Evolutionary conservation across 495 filamentous ascomycete species (phyloP).

Genomic region (Sordaria brevicollis): DNA sequence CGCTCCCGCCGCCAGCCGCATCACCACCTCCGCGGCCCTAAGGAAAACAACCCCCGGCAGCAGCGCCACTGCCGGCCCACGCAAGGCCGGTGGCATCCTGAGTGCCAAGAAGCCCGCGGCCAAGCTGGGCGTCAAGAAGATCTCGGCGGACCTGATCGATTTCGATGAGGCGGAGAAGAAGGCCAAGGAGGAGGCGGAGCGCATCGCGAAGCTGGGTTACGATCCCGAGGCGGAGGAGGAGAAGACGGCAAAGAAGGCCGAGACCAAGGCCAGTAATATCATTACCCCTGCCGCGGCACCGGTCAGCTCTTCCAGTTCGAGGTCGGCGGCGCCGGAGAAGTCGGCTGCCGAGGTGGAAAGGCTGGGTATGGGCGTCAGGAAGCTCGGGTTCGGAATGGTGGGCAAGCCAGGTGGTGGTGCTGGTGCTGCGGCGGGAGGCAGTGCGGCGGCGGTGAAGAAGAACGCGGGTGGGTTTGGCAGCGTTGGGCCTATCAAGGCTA

Average conservation of each 20-base stretch:
- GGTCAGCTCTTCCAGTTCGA: slow-evolving; percentile 54
- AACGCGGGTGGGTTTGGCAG: slow-evolving; percentile 81
- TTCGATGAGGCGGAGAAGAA: slow-evolving; percentile 96
- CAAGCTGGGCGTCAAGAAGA: slow-evolving; percentile 91
- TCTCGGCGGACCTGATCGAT: slow-evolving; percentile 65
- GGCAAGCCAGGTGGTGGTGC: slow-evolving; percentile 38
- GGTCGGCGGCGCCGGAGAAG: slow-evolving; percentile 46
- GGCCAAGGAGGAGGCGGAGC: slow-evolving; percentile 93
- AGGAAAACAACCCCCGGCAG: slow-evolving; percentile 54
- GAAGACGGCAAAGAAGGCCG: slow-evolving; percentile 28
- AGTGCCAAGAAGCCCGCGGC: slow-evolving; percentile 89
- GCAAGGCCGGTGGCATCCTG: slow-evolving; percentile 63
- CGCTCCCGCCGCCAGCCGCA: slow-evolving; percentile 49
- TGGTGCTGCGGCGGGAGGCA: slow-evolving; percentile 45
- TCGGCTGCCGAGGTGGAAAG: slow-evolving; percentile 67
- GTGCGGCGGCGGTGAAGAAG: slow-evolving; percentile 52
- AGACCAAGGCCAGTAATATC: slow-evolving; percentile 40
- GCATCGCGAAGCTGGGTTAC: slow-evolving; percentile 96
- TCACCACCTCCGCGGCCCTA: slow-evolving; percentile 62
- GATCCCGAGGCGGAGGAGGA: slow-evolving; percentile 80
- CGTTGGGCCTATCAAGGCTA: slow-evolving; percentile 56
- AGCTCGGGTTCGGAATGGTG: slow-evolving; percentile 86
- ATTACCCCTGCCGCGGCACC: slow-evolving; percentile 54
- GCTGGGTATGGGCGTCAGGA: slow-evolving; percentile 79
- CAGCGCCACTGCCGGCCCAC: slow-evolving; percentile 45